Conservation (phyloP, 768 basidiomycete species). For the Sistotremastrum suecicum region DNA sequence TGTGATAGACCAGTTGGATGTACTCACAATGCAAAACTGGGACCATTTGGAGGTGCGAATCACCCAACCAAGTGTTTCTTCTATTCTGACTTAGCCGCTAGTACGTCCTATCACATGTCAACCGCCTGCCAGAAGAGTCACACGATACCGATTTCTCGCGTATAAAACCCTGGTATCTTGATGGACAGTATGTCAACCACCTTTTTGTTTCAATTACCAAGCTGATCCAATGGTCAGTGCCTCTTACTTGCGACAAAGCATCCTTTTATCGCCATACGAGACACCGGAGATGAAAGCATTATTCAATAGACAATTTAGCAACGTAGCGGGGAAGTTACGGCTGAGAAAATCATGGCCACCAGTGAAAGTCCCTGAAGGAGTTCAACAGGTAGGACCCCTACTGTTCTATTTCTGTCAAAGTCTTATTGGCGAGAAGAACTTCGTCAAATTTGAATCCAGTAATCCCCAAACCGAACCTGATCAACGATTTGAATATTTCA, state of each 20-base stretch:
- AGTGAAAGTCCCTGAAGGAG: constrained; percentile 65
- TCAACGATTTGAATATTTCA: constrained; percentile 77
- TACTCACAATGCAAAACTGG: constrained; percentile 97
- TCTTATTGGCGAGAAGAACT: constrained; percentile 31
- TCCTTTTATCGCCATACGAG: constrained; percentile 78
- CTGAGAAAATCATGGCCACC: constrained; percentile 58
- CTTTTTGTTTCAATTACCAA: not conserved
- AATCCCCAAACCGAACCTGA: constrained; percentile 71
- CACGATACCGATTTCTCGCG: constrained; percentile 93
- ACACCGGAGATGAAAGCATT: constrained; percentile 77
- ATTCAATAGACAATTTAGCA: constrained; percentile 62
- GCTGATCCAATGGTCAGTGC: constrained; percentile 33
- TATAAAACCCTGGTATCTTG: constrained; percentile 96
- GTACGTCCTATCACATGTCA: constrained; percentile 79
- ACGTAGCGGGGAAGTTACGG: constrained; percentile 73
- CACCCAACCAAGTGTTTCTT: not conserved
- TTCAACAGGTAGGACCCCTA: constrained; percentile 50
- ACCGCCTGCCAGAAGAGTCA: constrained; percentile 84
- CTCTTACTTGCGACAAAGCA: constrained; percentile 75
- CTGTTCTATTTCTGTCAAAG: not conserved
- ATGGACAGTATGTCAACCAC: constrained; percentile 56
- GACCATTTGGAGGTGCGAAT: constrained; percentile 77
- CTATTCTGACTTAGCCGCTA: constrained; percentile 16
- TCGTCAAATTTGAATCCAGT: constrained; percentile 57
- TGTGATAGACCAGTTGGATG: constrained; percentile 86